phyloP scores from a whole-genome alignment of 768 basidiomycete species.

The Pleurotus tuber-regium region DNA sequence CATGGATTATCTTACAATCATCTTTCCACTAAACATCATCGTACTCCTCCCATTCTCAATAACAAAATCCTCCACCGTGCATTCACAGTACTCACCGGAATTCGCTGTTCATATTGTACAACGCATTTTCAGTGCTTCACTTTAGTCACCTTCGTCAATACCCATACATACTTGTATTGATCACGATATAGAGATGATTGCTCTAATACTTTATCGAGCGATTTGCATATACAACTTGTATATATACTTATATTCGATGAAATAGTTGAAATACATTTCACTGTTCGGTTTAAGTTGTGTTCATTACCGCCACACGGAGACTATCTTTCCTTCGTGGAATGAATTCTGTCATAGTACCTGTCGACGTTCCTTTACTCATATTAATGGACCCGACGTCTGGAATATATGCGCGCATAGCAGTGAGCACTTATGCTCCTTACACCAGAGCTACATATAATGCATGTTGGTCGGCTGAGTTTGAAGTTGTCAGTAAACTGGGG shows the following conservation, averaged over 20 bases:
- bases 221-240: neutral
- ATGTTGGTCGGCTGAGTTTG: too few relatives aligned
- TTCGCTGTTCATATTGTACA: slow-evolving; percentile 5
- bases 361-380: too few relatives aligned
- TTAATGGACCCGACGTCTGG: too few relatives aligned
- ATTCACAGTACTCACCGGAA: neutral
- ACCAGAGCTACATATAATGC: too few relatives aligned
- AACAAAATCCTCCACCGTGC: neutral
- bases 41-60: neutral
- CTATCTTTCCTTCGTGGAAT: too few relatives aligned
- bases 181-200: neutral
- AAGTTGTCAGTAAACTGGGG: too few relatives aligned
- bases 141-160: neutral
- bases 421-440: too few relatives aligned
- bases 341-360: too few relatives aligned
- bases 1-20: neutral
- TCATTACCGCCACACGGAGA: too few relatives aligned
- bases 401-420: too few relatives aligned
- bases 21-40: neutral
- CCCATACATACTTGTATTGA: neutral
- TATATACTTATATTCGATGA: neutral
- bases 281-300: too few relatives aligned
- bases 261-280: neutral
- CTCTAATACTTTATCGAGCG: neutral
- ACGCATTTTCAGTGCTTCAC: neutral